Evolutionary conservation across 345 rosid species (phyloP).

Genomic region (Acer yangbiense): DNA sequence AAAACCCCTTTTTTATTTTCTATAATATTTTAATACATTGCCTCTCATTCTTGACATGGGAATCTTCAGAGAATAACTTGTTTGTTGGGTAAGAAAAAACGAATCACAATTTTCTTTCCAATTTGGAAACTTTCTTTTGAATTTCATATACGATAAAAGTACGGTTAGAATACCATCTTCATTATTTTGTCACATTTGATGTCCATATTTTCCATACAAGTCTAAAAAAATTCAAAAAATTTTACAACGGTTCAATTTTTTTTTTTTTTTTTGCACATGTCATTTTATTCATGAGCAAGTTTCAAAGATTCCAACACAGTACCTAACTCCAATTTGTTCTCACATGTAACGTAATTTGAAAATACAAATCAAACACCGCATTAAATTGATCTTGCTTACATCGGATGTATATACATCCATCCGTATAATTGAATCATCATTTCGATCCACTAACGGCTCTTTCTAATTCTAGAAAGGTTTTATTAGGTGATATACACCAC

Average conservation of each 20-base stretch:
- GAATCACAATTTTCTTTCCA: not conserved
- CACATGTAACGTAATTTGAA: not conserved
- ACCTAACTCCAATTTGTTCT: not conserved
- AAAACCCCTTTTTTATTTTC: not conserved
- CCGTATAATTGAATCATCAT: not conserved
- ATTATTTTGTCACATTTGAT: slow-evolving; percentile 2
- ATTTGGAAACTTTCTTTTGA: not conserved
- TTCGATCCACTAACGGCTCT: too few species aligned
- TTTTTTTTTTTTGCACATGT: not conserved
- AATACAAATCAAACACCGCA: not conserved
- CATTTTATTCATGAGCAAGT: not conserved
- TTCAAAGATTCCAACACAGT: not conserved
- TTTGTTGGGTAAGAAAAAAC: not conserved
- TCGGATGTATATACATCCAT: too few species aligned
- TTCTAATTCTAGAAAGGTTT: not conserved
- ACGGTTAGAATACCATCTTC: not conserved
- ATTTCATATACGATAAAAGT: not conserved
- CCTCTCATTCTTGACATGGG: not conserved
- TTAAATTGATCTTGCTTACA: not conserved
- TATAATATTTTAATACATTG: not conserved
- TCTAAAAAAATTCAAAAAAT: not conserved
- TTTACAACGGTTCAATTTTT: slow-evolving; percentile 15
- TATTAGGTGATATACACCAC: too few species aligned
- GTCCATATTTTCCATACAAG: not conserved
- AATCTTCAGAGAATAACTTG: slow-evolving; percentile 1